A percentile compares a stretch with the other conserved stretches of the same genome.
Evolutionary conservation across 1,284 basidiomycete species (phyloP).

Genomic region (Marasmius tenuissimus): DNA sequence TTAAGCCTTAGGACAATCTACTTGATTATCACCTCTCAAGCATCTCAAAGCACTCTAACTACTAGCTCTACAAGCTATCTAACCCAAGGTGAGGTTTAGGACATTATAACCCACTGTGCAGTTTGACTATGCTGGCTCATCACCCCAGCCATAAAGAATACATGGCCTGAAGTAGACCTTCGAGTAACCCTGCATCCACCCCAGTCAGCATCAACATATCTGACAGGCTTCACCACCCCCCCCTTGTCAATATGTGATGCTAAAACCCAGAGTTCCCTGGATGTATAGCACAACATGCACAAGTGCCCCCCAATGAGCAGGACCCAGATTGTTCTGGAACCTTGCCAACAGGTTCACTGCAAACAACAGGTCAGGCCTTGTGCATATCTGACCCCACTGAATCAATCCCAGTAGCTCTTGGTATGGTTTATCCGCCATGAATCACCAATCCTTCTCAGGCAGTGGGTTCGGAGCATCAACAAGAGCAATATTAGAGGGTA

Average conservation of each 20-base stretch:
- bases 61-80: no score
- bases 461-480: no score
- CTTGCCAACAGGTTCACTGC: background rate
- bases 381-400: background rate
- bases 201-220: background rate
- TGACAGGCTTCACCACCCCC: background rate
- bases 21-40: no score
- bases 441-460: no score
- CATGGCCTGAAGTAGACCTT: background rate
- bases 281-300: slow-evolving; percentile 30
- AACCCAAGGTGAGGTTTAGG: no score
- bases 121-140: no score
- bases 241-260: background rate
- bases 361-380: background rate
- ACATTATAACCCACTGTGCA: no score
- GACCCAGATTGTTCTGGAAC: slow-evolving; percentile 9
- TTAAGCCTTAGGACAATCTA: no score
- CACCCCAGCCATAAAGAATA: slow-evolving; percentile 8
- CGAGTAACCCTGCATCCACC: background rate
- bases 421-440: no score
- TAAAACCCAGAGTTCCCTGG: slow-evolving; percentile 23
- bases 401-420: background rate
- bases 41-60: no score
- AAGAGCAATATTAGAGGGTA: no score
- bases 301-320: slow-evolving; percentile 21